These are phyloP conservation scores for Amylostereum areolatum DNA, from an alignment of 1,284 basidiomycete species.

Conservation along the genomic window DNA sequence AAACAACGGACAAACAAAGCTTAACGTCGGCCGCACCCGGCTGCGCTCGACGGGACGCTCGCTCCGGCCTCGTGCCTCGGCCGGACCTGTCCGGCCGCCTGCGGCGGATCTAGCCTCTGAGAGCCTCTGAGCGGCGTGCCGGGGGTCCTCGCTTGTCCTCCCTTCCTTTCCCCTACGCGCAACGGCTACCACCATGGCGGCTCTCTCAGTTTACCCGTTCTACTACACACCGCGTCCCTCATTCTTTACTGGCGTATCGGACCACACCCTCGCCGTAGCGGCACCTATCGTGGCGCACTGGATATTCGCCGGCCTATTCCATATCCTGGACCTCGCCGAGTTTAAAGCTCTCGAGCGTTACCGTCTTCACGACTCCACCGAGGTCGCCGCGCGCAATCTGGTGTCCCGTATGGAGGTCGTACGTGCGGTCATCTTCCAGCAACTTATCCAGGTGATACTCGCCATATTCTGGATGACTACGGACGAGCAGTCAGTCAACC, in stretches of 20 bases:
- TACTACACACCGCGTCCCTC: slow-evolving; percentile 53
- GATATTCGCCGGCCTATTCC: slow-evolving; percentile 77
- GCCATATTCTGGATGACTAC: slow-evolving; percentile 69
- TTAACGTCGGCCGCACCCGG: too few relatives aligned
- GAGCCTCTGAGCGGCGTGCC: too few relatives aligned
- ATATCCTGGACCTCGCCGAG: slow-evolving; percentile 69
- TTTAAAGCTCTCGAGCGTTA: slow-evolving; percentile 81
- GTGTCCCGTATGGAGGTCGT: slow-evolving; percentile 71
- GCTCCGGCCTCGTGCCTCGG: too few relatives aligned
- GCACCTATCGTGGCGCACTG: slow-evolving; percentile 88
- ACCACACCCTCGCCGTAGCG: slow-evolving; percentile 69
- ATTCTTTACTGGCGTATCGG: slow-evolving; percentile 60
- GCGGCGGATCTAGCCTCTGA: too few relatives aligned
- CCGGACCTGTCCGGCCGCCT: too few relatives aligned
- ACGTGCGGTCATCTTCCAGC: slow-evolving; percentile 78
- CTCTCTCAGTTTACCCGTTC: too few relatives aligned
- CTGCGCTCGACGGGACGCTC: too few relatives aligned
- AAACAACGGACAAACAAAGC: too few relatives aligned
- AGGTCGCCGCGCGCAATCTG: slow-evolving; percentile 74
- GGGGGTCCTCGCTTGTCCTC: too few relatives aligned
- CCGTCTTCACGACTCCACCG: slow-evolving; percentile 84
- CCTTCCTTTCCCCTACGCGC: too few relatives aligned
- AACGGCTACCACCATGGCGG: too few relatives aligned
- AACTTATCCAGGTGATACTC: slow-evolving; percentile 77
- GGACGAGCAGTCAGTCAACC: slow-evolving; percentile 43